These are phyloP conservation scores for Trichoderma lentiforme DNA, from an alignment of 2,329 filamentous ascomycete genomes.

Conservation along the genomic window DNA sequence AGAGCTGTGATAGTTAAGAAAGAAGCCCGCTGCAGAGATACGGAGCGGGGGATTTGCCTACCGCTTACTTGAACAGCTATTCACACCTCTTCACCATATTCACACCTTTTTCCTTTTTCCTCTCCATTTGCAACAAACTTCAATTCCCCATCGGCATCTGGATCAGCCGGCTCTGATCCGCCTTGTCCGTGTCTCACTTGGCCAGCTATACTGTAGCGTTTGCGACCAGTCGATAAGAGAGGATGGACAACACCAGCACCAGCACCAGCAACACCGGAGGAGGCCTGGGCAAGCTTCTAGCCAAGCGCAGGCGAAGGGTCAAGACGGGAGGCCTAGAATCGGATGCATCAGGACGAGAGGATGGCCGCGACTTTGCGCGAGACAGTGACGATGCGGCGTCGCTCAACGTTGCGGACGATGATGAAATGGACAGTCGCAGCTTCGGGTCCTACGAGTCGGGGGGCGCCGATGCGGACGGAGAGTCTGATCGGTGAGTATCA, in stretches of 20 bases:
- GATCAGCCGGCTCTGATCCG: neutral
- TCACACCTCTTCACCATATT: neutral
- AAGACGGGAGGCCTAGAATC: constrained; percentile 41
- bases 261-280: constrained; percentile 18
- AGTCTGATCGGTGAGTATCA: constrained; percentile 25
- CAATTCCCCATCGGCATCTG: neutral
- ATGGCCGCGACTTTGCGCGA: constrained; percentile 21
- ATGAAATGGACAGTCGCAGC: constrained; percentile 33
- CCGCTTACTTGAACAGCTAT: neutral
- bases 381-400: constrained; percentile 34
- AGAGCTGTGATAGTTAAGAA: neutral
- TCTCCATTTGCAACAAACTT: neutral
- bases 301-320: constrained; percentile 48
- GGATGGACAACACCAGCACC: constrained; percentile 17
- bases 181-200: neutral
- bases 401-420: constrained; percentile 31
- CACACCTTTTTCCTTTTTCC: neutral
- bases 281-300: constrained; percentile 50
- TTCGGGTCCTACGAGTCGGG: constrained; percentile 37
- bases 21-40: neutral
- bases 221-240: neutral
- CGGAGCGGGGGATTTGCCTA: neutral
- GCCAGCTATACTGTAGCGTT: neutral
- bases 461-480: constrained; percentile 31
- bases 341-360: constrained; percentile 27